Evolutionary conservation across 768 basidiomycete species (phyloP), one percentile per base, ranked within the genome.

Genomic region (Kwoniella pini): DNA sequence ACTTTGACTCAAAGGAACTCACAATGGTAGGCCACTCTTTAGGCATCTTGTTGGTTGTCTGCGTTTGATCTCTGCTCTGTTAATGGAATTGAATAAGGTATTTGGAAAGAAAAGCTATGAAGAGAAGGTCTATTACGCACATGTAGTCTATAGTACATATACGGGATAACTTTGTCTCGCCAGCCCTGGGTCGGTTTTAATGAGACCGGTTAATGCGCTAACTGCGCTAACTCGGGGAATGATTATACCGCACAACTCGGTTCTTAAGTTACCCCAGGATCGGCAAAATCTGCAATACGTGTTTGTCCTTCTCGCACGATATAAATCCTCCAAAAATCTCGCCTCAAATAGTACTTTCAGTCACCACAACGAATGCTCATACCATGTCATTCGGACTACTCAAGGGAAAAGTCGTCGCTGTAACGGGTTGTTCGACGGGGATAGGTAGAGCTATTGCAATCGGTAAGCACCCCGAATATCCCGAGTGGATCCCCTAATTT

Each of bases 341-440:
- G 15, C 7, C 33, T 36, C 7, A 7, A 36, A 7, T 15, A 36
- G 7, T 15, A 15, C 33, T 36, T 7, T 36, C 33, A 36, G 15
- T 36, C 33, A 15, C 15, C 33, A 36, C 33, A 36, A 36, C n/a
- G n/a, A 36, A 36, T 36, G 9, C 33, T 36, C 33, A 36, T n/a
- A n/a, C 7, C 50, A 60, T 61, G 59, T 61, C 59, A n/a, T 61
- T 22, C 52, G 59, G 65, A 21, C 67, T 76, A 0, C 65, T 78
- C 15, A 61, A 62, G 19, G 80, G 81, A 68, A 88, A 88, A 72
- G 78, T 87, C 39, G 84, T 88, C 15, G 84, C 84, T 60, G 85
- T 90, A 65, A 89, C 88, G 15, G 88, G 88, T 17, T 82, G 85
- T n/a, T 87, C 86, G 6, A 81, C 86, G 60, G 88, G 88, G 21